Evolutionary conservation across 1,284 basidiomycete species (phyloP).

Genomic region (Athelia psychrophila): DNA sequence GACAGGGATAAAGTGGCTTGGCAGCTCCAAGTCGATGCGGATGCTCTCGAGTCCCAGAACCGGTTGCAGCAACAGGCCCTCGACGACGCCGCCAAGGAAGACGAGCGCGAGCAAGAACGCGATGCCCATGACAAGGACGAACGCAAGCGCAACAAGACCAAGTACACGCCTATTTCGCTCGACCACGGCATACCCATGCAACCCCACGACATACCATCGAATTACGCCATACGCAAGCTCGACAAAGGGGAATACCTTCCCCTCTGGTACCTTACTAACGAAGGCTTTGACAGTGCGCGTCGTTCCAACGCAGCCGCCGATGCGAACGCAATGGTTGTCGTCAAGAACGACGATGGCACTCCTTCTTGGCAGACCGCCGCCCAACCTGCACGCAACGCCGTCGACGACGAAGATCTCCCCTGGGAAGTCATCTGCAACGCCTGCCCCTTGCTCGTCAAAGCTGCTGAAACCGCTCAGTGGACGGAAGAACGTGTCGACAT

Average conservation of each 20-base stretch:
- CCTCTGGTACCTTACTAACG: not conserved
- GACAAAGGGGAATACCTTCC: not conserved
- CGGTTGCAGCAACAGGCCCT: not conserved
- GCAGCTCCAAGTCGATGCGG: not conserved
- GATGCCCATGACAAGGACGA: not conserved
- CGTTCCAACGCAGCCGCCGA: too few species aligned
- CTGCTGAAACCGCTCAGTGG: not conserved
- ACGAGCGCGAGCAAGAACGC: not conserved
- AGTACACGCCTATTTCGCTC: not conserved
- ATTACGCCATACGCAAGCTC: not conserved
- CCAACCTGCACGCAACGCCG: not conserved
- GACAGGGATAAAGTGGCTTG: not conserved
- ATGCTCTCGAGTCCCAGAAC: not conserved
- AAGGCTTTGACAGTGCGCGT: not conserved
- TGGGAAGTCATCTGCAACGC: not conserved
- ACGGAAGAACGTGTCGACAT: not conserved
- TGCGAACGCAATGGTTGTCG: too few species aligned
- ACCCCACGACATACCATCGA: not conserved
- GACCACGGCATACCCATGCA: not conserved
- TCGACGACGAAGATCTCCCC: not conserved
- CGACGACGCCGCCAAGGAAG: not conserved
- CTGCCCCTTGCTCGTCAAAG: not conserved
- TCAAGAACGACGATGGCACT: not conserved
- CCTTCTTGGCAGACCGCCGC: not conserved
- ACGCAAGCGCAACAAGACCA: not conserved